Evolutionary conservation across 163 green algal species (phyloP).

Genomic region (Volvox carteri): DNA sequence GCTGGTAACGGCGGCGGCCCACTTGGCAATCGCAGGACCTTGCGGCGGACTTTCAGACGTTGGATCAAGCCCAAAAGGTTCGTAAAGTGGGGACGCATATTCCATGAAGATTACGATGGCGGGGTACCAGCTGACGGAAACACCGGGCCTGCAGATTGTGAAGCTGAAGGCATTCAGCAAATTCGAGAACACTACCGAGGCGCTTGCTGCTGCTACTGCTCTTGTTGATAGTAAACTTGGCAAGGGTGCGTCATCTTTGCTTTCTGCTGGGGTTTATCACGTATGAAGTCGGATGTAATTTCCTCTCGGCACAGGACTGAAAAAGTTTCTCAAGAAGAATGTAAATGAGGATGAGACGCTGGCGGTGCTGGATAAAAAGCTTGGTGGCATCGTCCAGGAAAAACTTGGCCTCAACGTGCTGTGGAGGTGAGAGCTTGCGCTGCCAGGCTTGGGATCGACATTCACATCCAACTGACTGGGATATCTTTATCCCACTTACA

Average conservation of each 20-base stretch:
- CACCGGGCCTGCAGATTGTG: slow-evolving; percentile 83
- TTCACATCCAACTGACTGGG: no score
- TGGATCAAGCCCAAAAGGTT: slow-evolving; percentile 52
- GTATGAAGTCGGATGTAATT: no score
- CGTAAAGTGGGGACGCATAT: not conserved
- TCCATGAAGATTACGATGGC: not conserved
- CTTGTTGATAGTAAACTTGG: slow-evolving; percentile 97
- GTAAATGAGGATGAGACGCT: slow-evolving; percentile 84
- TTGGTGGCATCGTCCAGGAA: slow-evolving; percentile 98
- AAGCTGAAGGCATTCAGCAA: slow-evolving; percentile 98
- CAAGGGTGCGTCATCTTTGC: slow-evolving; percentile 90
- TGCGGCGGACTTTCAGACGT: slow-evolving; percentile 19
- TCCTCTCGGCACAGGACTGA: slow-evolving; percentile 81
- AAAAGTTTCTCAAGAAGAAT: slow-evolving; percentile 99
- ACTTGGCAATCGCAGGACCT: slow-evolving; percentile 26
- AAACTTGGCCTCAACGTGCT: slow-evolving; percentile 97
- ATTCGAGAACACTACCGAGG: slow-evolving; percentile 98
- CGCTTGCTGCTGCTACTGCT: slow-evolving; percentile 93
- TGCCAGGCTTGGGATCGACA: not conserved
- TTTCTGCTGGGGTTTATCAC: no score
- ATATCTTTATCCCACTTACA: no score
- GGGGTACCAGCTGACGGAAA: not conserved
- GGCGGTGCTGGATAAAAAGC: slow-evolving; percentile 96
- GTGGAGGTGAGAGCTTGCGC: slow-evolving; percentile 66
- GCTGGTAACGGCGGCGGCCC: slow-evolving; percentile 52